Base-by-base conservation (phyloP, 768 basidiomycete species). In the Pisolithus orientalis region DNA sequence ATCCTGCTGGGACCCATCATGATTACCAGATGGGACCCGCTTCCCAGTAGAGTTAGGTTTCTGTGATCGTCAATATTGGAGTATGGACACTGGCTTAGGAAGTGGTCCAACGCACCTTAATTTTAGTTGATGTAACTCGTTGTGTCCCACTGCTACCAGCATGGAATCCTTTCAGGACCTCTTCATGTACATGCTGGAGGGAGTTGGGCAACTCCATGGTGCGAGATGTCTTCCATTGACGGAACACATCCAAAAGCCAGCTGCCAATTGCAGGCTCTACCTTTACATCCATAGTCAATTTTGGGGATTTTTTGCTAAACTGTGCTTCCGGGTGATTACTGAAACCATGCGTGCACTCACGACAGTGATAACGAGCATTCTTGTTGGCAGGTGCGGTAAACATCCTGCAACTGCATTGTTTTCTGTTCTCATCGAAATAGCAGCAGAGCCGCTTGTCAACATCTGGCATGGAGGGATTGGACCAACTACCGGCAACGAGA, bases 261-360 rank as follows among this genome's bases (percentile, higher is more conserved):
- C 5, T 9, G 17, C 5, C 17, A n/a, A 3, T 8, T 6, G n/a
- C 9, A n/a, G 14, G n/a, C 17, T 42, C n/a, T 24, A 8, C 14
- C 40, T 42, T 17, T 9, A 14, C 42, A 16, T 42, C 24, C 5
- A 21, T n/a, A 4, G 17, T 17, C 38, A 39, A 39, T 14, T 21
- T 21, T 2, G 38, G 13, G 38, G 38, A 9, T 17, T 11, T 7
- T 14, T 34, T 25, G 21, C 39, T 3, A 29, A 7, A 39, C 13
- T 17, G 25, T n/a, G 37, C 28, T 37, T 39, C 3, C 24, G 13
- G 49, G 31, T 52, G 51, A 9, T 52, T 52, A 31, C 51, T 52
- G 16, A 39, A 38, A 9, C 51, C 45, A 29, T 52, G 51, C 14
- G 16, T 28, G 45, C 51, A 52, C 28, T 52, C 51, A 21, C 8